Base-by-base conservation (phyloP, 306 rosid genomes). In the Fagus sylvatica region DNA sequence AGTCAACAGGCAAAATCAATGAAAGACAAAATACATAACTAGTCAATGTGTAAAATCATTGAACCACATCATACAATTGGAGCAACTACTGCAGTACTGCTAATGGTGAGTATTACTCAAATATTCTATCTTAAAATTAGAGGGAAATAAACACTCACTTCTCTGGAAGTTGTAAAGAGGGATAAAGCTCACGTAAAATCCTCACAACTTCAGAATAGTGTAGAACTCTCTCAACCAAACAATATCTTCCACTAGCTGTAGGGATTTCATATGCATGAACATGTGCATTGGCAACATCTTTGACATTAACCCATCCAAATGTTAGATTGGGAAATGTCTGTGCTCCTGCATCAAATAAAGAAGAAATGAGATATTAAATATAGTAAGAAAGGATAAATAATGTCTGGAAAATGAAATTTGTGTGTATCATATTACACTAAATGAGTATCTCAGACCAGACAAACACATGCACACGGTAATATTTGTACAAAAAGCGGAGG, bases 231-330 rank as follows among this genome's bases (percentile, higher is more conserved):
- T 84, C 93, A 41, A 65, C 81, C 85, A 90, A 37, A 69, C 87
- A 88, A 73, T 89, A 88, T 80, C 98, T 84, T 79, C 98, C 96
- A 64, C 66, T 81, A 7, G 98, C 96, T n/a, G 97, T 89, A 84
- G 94, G 85, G 69, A 80, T 87, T 88, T 94, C 97, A 88, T 73
- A 94, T 17, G 97, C 97, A 62, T 60, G 84, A 79, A 92, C 79
- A 77, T 94, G 98, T 7, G 98, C 96, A 1, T 82, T 71, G 37
- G 94, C 94, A 69, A 90, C 97, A 80, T 94, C 96, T 81, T 87
- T 94, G 43, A 94, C 96, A 48, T 92, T 61, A 33, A 91, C 81
- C 97, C 91, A 94, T 74, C 93, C 93, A 54, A 76, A 41, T 67
- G 76, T 33, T 8, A 2, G 13, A 73, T 94, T 90, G 28, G 83